These are phyloP conservation scores for Aspergillus brunneoviolaceus DNA, from an alignment of 2,329 filamentous ascomycete species.

Conservation along the genomic window DNA sequence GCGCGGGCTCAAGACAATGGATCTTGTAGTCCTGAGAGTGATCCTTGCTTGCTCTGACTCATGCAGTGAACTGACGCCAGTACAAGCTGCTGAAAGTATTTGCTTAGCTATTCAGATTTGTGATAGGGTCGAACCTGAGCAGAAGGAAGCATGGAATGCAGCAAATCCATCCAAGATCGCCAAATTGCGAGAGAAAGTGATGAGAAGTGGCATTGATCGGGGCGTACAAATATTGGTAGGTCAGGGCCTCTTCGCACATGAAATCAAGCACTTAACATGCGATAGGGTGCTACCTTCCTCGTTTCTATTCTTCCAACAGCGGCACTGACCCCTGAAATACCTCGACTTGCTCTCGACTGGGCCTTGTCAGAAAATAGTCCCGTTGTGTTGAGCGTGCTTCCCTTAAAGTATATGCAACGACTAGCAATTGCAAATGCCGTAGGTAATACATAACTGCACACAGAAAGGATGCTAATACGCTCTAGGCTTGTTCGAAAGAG, in stretches of 20 bases:
- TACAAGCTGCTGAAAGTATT: slow-evolving; percentile 36
- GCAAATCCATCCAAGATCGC: slow-evolving; percentile 34
- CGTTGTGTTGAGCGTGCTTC: slow-evolving; percentile 22
- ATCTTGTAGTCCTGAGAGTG: slow-evolving; percentile 42
- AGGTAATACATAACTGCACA: slow-evolving; percentile 16
- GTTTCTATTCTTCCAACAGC: slow-evolving; percentile 26
- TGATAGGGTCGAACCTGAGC: slow-evolving; percentile 32
- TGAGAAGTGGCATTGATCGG: slow-evolving; percentile 26
- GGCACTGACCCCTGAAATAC: slow-evolving; percentile 28
- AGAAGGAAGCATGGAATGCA: slow-evolving; percentile 36
- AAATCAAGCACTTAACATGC: background rate
- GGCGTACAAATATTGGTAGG: slow-evolving; percentile 38
- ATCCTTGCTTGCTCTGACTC: slow-evolving; percentile 43
- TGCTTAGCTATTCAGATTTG: slow-evolving; percentile 38
- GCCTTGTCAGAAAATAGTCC: slow-evolving; percentile 28
- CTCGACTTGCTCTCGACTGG: slow-evolving; percentile 23
- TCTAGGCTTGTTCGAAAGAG: slow-evolving; percentile 22
- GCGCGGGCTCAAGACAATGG: slow-evolving; percentile 41
- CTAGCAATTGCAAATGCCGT: slow-evolving; percentile 42
- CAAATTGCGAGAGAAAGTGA: slow-evolving; percentile 41
- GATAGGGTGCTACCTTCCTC: slow-evolving; percentile 35
- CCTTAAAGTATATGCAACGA: slow-evolving; percentile 23
- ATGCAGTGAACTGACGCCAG: slow-evolving; percentile 26
- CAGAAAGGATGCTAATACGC: slow-evolving; percentile 15
- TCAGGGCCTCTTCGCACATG: background rate